Evolutionary conservation across 1,284 basidiomycete genomes (phyloP), one percentile per base, ranked within the genome.

Genomic region (Cystobasidium pallidum): DNA sequence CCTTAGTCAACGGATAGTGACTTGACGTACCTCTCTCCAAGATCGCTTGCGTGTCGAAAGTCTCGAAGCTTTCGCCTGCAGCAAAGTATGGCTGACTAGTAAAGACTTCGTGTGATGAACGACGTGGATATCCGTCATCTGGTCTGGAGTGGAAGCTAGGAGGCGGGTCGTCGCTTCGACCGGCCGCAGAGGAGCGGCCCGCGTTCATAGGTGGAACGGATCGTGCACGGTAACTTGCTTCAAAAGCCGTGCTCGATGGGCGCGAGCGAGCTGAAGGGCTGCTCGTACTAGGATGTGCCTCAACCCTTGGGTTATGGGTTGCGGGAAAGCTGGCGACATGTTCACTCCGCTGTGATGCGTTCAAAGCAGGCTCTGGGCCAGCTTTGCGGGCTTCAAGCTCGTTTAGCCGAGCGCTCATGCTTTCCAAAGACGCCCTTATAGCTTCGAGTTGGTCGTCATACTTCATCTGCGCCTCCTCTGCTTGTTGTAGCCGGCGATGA

Each of bases 81-180:
- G 10, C 30, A 13, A 58, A 58, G 32, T 34, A 41, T 21, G 36
- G 28, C 26, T 58, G n/a, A 10, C 13, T 10, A 26, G 26, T 45
- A 6, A 19, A 7, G 10, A 19, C 19, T 21, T 47, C 24, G 11
- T 49, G 24, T 2, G 11, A 26, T 26, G 55, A 10, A 3, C n/a
- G 54, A 21, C 32, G 21, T 36, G 28, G 21, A 19, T 68, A 55
- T 30, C 8, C 17, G 13, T 41, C 59, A 24, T 63, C 59, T 19
- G 15, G 30, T 19, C 39, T n/a, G 11, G 66, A 58, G 34, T 68
- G 66, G 26, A 68, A 68, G 66, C 66, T 68, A 19, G 66, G 66
- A n/a, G 66, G 66, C n/a, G 54, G 54, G 45, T 68, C 66, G 15
- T 59, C 66, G 43, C 54, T 59, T 3, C 34, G 66, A 19, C 32